Evolutionary conservation across 306 rosid species (phyloP), one percentile per base, ranked within the genome.

Genomic region (Astragalus membranaceus): DNA sequence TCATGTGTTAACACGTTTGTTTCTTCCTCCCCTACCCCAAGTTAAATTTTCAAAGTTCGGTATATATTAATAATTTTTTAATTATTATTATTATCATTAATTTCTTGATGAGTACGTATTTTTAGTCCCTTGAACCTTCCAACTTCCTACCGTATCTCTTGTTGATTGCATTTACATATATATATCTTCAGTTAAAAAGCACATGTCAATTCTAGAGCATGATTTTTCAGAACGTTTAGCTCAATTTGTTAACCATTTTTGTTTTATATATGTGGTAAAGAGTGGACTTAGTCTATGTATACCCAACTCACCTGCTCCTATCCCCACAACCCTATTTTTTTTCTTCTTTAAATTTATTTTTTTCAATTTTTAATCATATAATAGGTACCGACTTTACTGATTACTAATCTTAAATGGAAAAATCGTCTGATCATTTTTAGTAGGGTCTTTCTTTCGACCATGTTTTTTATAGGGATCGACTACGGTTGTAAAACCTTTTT

Each of bases 251-350:
- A 77, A 35, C 74, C 58, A 43, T 59, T 59, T 80, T 75, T 71
- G 8, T 69, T 78, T 59, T 57, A 35, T 75, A 61, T 47, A 6
- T 47, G 51, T 48, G 20, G 39, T 64, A 13, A 29, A 72, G 37
- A 23, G 30, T 50, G 57, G 79, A 68, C 82, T 64, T 6, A 8
- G 81, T 88, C 91, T 74, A 55, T 54, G 58, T 74, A 55, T 54
- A 64, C 70, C 54, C 13, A 56, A 46, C 37, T 74, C 57, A 80
- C 82, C 79, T 74, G 17, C 80, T 67, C 75, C 84, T 50, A 73
- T 47, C 15, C 57, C 32, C 6, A 47, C 4, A 8, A 20, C 17
- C 0, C 4, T 47, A 41, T 6, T 12, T 10, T n/a, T 68, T 42
- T 8, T 6, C 5, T 32, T 44, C 0, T 12, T 44, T 5, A 30